Base-by-base conservation (phyloP, 148 eudicot species). In the Agrostemma githago region DNA sequence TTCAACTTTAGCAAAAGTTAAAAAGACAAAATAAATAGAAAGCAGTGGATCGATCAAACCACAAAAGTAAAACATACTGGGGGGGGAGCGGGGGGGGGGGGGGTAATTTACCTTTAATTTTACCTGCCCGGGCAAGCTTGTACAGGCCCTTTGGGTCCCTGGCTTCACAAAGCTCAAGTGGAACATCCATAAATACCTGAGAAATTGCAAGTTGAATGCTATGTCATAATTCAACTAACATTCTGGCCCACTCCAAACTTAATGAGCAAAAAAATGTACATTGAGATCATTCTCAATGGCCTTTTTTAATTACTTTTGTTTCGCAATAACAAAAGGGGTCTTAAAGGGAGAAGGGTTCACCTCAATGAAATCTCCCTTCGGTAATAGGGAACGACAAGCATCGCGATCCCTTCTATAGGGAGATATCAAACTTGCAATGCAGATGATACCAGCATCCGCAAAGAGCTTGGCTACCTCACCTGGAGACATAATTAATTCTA, bases 401-500 rank as follows among this genome's bases (percentile, higher is more conserved):
- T 91, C 98, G 54, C 97, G 82, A 20, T 95, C 99, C 76, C 80
- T 92, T 83, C 89, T 86, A 80, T 90, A 95, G 21, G 97, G 97
- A 73, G 97, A 92, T 83, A 95, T 92, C 84, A 90, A 81, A 80
- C 99, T 92, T 76, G 97, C 99, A 78, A 95, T 90, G 88, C 97
- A 92, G 79, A 95, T 92, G 48, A 95, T 81, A 78, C 99, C 99
- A 78, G 97, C 86, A 88, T 92, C 96, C 1, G 94, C 88, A 85
- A 95, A 90, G 10, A 95, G 91, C 92, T 92, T 95, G 44, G 97
- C 99, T 57, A 95, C 97, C 89, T 90, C 99, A 19, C 99, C 98
- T 92, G 74, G 62, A 76, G 78, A 2, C 19, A 59, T 41, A 60
- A 65, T 5, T 26, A 20, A 41, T 19, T 48, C 46, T 57, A 10